Base-by-base conservation (phyloP, 2,329 filamentous ascomycete genomes). In the Alternaria infectoria region DNA sequence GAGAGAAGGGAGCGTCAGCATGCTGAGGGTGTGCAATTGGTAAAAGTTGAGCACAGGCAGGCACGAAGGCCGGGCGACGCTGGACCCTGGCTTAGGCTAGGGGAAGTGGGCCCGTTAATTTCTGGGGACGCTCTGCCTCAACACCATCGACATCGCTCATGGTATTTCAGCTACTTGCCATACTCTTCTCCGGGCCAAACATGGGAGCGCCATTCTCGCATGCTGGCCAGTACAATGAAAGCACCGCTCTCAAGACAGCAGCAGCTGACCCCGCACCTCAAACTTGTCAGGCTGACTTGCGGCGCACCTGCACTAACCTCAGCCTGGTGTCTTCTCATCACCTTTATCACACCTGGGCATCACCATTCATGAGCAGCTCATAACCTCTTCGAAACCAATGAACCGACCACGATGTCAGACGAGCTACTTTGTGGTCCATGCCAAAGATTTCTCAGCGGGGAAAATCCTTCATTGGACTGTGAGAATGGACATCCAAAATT, bases 61-160 rank as follows among this genome's bases (percentile, higher is more conserved):
- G 50, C 26, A 61, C 65, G 55, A 62, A 54, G 62, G 54, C 36
- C 40, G 50, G 54, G 46, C 54, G 28, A 46, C 43, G 40, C 57
- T 64, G 61, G 57, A 64, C 57, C 61, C 61, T 64, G 57, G 51
- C 51, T 32, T 64, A 47, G 51, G 51, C 57, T 44, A 56, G 36
- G 61, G 56, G 57, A 15, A 26, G 60, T 62, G 60, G 60, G 57
- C 30, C 60, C 60, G 9, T 8, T 60, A 9, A 45, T 30, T 10
- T 40, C 52, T 36, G 59, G 28, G 13, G 28, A 55, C 50, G 21
- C 25, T 5, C 30, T 43, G 11, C 60, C 74, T 82, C 50, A 76
- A 80, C 28, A 69, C 81, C 43, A 76, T 69, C 13, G 80, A 81
- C 57, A 75, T 68, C 0, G 82, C 45, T 47, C 45, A 25, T 7